Evolutionary conservation across 2,329 filamentous ascomycete genomes (phyloP).

Genomic region (Sporothrix pseudoabietina): DNA sequence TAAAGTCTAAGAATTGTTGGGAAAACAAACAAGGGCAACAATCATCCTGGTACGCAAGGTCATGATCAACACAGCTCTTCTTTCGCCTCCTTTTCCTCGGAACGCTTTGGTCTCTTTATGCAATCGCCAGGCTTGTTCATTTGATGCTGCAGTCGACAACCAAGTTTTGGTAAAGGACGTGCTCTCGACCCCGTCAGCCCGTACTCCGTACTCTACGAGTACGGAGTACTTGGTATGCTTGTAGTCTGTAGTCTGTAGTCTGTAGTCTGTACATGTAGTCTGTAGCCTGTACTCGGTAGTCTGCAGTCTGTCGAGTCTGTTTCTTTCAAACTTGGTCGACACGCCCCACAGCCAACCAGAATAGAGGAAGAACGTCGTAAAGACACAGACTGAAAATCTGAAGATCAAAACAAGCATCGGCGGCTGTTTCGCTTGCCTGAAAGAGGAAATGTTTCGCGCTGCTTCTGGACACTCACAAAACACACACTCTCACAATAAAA

Average conservation of each 20-base stretch:
- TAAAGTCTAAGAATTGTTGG: background rate
- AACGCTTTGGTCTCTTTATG: slow-evolving; percentile 10
- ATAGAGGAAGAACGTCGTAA: background rate
- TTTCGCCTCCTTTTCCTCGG: background rate
- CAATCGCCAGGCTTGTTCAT: background rate
- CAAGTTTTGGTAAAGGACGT: background rate
- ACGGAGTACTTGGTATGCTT: no score
- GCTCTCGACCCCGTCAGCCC: background rate
- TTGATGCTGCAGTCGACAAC: slow-evolving; percentile 18
- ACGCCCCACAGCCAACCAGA: slow-evolving; percentile 4
- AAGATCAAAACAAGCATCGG: background rate
- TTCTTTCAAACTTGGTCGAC: background rate
- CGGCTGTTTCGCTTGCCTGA: slow-evolving; percentile 25
- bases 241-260: no score
- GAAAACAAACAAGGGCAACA: background rate
- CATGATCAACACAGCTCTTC: background rate
- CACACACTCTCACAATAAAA: background rate
- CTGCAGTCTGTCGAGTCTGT: background rate
- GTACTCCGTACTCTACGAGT: no score
- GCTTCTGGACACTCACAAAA: background rate
- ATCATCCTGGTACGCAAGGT: background rate
- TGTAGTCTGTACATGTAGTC: no score
- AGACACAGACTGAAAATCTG: background rate
- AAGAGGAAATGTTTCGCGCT: slow-evolving; percentile 24
- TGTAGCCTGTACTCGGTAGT: no score